These are phyloP conservation scores for Curvularia sp. DNA, from an alignment of 2,329 filamentous ascomycete genomes.

Conservation along the genomic window DNA sequence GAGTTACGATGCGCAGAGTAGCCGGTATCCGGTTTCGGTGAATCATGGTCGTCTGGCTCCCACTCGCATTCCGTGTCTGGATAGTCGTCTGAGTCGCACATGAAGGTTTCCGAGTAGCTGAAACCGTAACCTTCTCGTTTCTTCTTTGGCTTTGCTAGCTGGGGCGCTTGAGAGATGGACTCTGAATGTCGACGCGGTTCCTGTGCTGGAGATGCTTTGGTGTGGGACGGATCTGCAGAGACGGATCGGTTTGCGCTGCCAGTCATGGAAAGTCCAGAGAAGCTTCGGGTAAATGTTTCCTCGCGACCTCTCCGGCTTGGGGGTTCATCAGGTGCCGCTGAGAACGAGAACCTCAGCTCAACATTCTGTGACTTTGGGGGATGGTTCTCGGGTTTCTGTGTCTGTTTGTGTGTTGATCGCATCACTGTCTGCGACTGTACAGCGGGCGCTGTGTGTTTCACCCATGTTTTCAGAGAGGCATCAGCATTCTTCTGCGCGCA, in stretches of 20 bases:
- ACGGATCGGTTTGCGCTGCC: background rate
- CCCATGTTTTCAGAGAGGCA: background rate
- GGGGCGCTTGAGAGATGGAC: constrained; percentile 7
- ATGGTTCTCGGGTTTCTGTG: background rate
- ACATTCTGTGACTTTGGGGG: constrained; percentile 15
- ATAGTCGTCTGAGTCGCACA: constrained; percentile 34
- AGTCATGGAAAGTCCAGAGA: constrained; percentile 15
- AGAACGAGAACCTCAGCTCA: constrained; percentile 29
- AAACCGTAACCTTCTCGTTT: constrained; percentile 37
- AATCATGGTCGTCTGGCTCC: constrained; percentile 12
- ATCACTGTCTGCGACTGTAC: background rate
- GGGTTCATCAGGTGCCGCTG: constrained; percentile 1
- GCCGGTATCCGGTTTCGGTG: background rate
- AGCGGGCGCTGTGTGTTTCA: background rate
- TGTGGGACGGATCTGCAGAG: background rate
- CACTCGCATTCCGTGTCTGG: constrained; percentile 31
- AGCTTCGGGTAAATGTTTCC: constrained; percentile 9
- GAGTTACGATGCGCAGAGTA: background rate
- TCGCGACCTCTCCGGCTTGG: constrained; percentile 1
- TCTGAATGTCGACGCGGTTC: background rate
- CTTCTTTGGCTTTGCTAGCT: constrained; percentile 25
- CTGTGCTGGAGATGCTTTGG: constrained; percentile 2
- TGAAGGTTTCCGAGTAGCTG: constrained; percentile 33
- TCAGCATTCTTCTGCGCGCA: constrained; percentile 2
- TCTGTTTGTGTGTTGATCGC: background rate